These are phyloP conservation scores for Grosmannia clavigera DNA, from an alignment of 2,329 filamentous ascomycete species.

Conservation along the genomic window DNA sequence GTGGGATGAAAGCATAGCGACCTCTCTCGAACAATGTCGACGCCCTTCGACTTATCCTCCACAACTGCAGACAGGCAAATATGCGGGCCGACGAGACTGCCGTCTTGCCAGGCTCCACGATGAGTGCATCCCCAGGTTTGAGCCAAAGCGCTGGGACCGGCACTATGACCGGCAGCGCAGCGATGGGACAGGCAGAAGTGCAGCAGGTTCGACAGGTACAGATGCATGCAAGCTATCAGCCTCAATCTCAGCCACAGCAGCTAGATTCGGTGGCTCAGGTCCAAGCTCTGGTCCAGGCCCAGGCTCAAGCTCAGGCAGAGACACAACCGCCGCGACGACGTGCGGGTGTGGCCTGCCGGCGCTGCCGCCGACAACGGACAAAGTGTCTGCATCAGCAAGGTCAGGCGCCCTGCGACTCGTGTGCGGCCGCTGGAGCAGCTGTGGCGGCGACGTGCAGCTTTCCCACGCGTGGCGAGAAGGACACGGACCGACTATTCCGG, in stretches of 20 bases:
- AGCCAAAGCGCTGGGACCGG: background rate
- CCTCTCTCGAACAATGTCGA: background rate
- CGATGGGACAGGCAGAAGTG: too few species aligned
- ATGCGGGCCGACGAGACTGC: background rate
- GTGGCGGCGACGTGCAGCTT: conserved; percentile 38
- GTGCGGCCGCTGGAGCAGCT: conserved; percentile 32
- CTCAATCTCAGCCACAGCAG: background rate
- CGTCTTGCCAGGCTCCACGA: background rate
- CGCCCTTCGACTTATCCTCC: background rate
- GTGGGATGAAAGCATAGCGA: background rate
- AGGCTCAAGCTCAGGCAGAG: background rate
- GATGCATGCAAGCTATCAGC: background rate
- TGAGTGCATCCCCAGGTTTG: background rate
- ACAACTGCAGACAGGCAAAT: background rate
- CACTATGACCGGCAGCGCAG: background rate
- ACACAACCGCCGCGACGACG: conserved; percentile 3
- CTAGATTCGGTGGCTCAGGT: background rate
- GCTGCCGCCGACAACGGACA: conserved; percentile 11
- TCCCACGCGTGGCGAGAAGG: conserved; percentile 37
- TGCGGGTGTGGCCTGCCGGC: conserved; percentile 6
- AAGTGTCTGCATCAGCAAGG: conserved; percentile 10
- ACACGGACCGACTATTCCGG: conserved; percentile 41
- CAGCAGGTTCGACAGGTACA: background rate
- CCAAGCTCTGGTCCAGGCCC: background rate
- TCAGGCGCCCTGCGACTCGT: conserved; percentile 29